phyloP scores from a whole-genome alignment of 305 asterid genomes.

The Coffea humblotiana region DNA sequence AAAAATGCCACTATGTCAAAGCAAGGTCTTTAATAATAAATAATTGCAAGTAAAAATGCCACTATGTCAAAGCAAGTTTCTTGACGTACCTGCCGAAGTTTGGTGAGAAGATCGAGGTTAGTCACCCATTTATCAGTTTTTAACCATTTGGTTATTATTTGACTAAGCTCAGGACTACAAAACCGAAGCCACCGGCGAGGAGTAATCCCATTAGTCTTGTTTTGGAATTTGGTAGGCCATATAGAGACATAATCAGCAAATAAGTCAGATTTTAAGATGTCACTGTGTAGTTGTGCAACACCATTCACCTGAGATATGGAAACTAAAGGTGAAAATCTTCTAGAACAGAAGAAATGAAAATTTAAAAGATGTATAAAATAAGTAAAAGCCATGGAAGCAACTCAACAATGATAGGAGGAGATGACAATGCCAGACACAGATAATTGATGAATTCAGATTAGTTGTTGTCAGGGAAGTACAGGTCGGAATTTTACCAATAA shows the following conservation, averaged over 20 bases:
- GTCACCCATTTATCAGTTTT: conserved; percentile 96
- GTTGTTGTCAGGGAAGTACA: neutral
- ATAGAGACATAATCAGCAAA: conserved; percentile 91
- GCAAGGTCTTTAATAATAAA: neutral
- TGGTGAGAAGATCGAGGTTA: conserved; percentile 73
- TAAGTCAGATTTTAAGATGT: conserved; percentile 81
- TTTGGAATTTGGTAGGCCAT: conserved; percentile 96
- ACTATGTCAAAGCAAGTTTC: neutral
- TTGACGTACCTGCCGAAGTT: conserved; percentile 79
- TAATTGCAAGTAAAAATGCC: conserved; percentile 11
- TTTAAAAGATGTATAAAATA: neutral
- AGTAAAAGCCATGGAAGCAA: neutral
- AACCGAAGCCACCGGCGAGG: conserved; percentile 98
- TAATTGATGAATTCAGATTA: neutral
- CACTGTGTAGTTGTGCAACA: conserved; percentile 97
- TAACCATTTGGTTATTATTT: conserved; percentile 92
- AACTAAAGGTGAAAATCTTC: neutral
- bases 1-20: conserved; percentile 16
- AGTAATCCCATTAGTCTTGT: conserved; percentile 98
- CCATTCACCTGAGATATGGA: conserved; percentile 80
- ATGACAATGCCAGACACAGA: neutral
- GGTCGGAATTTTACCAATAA: neutral
- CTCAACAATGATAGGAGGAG: neutral
- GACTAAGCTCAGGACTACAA: conserved; percentile 94
- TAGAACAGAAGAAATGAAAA: neutral